Conservation (phyloP, 371 early-diverging fungal species). For the Mortierella sp. region DNA sequence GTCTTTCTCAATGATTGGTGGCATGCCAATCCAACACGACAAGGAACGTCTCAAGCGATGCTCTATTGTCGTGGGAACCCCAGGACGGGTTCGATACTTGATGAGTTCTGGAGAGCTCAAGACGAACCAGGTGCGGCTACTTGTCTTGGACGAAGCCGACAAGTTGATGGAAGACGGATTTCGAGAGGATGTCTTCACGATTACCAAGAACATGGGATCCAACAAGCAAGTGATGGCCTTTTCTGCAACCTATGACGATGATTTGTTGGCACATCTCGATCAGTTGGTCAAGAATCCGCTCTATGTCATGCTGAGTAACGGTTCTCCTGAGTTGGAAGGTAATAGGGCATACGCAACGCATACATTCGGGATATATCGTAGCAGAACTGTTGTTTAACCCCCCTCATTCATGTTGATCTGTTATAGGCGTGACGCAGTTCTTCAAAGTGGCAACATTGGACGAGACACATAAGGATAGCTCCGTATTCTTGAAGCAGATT, state of each 20-base stretch:
- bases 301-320: constrained; percentile 66
- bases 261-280: constrained; percentile 55
- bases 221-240: constrained; percentile 69
- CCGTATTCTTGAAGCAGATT: constrained; percentile 34
- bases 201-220: constrained; percentile 28
- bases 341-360: no score
- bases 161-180: constrained; percentile 78
- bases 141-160: constrained; percentile 97
- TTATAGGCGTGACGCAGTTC: constrained; percentile 67
- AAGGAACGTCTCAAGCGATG: constrained; percentile 71
- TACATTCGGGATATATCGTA: no score
- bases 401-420: no score
- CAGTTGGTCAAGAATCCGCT: constrained; percentile 61
- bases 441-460: constrained; percentile 48
- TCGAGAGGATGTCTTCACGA: constrained; percentile 33
- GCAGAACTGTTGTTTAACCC: no score
- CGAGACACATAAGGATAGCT: constrained; percentile 21
- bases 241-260: constrained; percentile 72
- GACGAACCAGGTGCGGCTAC: constrained; percentile 75
- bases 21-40: constrained; percentile 78
- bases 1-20: constrained; percentile 91
- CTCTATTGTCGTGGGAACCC: constrained; percentile 91
- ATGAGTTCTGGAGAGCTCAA: constrained; percentile 72
- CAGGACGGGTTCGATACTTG: constrained; percentile 87
- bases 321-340: constrained; percentile 67